Evolutionary conservation across 495 filamentous ascomycete genomes (phyloP), one percentile per base, ranked within the genome.

Genomic region (Daldinia caldariorum): DNA sequence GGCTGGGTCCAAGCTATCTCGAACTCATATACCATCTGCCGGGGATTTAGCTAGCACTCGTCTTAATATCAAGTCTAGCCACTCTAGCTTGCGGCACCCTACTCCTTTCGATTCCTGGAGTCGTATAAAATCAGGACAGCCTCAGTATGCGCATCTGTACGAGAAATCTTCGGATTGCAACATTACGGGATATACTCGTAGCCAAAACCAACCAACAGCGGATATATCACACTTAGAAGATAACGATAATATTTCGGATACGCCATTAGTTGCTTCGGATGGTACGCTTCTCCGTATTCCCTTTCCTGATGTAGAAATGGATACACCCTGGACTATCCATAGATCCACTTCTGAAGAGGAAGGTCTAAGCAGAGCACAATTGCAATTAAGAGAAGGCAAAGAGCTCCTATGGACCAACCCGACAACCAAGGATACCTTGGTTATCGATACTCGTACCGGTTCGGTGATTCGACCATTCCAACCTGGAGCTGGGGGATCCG

Each of bases 341-440:
- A 45, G 31, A 22, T 20, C 26, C 22, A 53, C 20, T 6, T 34
- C 20, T 14, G 32, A 60, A 7, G 26, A 45, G 4, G 35, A 35
- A 8, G 31, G 14, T 14, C 51, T 14, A 6, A 14, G 7, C 12
- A 45, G 22, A 49, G 63, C 59, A 22, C 43, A 26, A 53, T 22
- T 26, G 3, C 34, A 49, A 22, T 26, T 49, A 16, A 35, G 12
- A 14, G 62, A 62, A 45, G 49, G 84, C 45, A 77, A 80, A 2
- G 74, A 80, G 0, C 79, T 91, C 12, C 66, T 80, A 22, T 96
- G 92, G 93, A 80, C 79, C n/a, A 87, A 95, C 69, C 91, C 90
- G 2, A 65, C 76, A 8, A 91, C 90, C 4, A 89, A 87, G 61
- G 80, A 83, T 63, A 82, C 71, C 5, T 83, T 88, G 56, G 72